Conservation (phyloP, 2,329 filamentous ascomycete species). For the Paramyrothecium roridum region DNA sequence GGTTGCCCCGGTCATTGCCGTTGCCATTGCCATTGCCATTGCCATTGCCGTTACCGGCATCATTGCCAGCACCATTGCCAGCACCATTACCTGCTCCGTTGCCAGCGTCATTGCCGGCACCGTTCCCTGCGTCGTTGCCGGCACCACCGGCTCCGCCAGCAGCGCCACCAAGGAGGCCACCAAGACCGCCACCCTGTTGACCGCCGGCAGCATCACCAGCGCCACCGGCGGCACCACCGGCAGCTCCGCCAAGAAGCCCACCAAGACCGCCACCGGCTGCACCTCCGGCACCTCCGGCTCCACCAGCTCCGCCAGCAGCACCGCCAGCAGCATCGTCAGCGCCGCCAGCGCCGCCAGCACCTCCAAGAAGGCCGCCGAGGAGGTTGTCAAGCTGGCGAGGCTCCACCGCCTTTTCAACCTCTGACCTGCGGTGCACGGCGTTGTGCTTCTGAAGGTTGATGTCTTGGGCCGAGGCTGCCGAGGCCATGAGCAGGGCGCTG, state of each 20-base stretch:
- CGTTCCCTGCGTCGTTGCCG: background rate
- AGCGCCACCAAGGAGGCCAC: background rate
- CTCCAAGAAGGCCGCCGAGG: background rate
- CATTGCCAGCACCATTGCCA: background rate
- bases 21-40: background rate
- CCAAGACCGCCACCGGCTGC: background rate
- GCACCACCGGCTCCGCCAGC: background rate
- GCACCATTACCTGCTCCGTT: background rate
- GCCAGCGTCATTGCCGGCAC: background rate
- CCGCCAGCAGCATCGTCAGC: background rate
- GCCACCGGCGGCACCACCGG: background rate
- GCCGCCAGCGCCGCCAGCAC: background rate
- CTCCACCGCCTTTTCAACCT: background rate
- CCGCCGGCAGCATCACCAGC: background rate
- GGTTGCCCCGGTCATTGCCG: background rate
- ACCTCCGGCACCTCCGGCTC: background rate
- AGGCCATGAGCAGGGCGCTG: slow-evolving; percentile 1
- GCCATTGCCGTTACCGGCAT: background rate
- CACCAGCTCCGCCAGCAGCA: background rate
- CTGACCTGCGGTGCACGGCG: background rate
- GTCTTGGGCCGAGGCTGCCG: background rate
- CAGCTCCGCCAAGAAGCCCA: background rate
- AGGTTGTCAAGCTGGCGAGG: background rate
- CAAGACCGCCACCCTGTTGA: background rate
- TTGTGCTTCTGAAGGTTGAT: background rate